Percentiles rank a stretch among this genome's conserved stretches.
Evolutionary conservation across 805 yeast species (phyloP).

Genomic region (Kuraishia piskuri): DNA sequence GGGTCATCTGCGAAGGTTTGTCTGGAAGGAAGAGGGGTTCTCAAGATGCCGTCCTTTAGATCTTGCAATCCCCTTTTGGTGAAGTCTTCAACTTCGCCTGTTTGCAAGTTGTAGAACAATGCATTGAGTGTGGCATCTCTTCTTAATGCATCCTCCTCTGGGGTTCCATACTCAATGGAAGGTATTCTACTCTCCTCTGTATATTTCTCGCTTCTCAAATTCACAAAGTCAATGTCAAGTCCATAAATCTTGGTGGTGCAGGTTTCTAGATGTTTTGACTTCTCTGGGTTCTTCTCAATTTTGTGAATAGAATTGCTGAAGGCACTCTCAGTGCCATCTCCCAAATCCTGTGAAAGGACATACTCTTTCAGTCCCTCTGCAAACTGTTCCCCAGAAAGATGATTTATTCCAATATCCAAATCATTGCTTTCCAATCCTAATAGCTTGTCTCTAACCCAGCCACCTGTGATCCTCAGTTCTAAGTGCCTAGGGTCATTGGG

Average conservation of each 20-base stretch:
- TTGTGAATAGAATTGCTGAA: conserved; percentile 49
- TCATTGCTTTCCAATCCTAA: conserved; percentile 77
- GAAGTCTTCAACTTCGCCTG: conserved; percentile 70
- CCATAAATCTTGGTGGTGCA: conserved; percentile 85
- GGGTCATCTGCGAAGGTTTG: conserved; percentile 94
- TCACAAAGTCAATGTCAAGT: conserved; percentile 89
- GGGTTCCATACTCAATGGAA: conserved; percentile 72
- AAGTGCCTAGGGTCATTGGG: conserved; percentile 22
- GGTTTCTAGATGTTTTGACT: conserved; percentile 93
- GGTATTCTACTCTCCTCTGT: conserved; percentile 86
- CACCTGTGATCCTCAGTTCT: conserved; percentile 83
- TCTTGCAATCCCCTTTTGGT: conserved; percentile 74
- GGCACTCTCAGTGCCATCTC: conserved; percentile 2
- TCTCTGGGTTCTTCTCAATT: conserved; percentile 88
- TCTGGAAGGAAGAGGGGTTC: conserved; percentile 83
- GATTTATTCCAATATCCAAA: conserved; percentile 85
- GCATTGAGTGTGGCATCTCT: conserved; percentile 96
- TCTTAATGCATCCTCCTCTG: conserved; percentile 83
- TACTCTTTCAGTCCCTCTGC: conserved; percentile 58
- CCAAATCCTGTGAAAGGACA: conserved; percentile 18
- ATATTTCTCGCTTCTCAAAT: conserved; percentile 80
- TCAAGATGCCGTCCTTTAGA: conserved; percentile 54
- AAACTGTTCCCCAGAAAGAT: conserved; percentile 77
- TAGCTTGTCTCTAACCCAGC: conserved; percentile 96
- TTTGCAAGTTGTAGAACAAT: conserved; percentile 72